Evolutionary conservation across 129 eudicot genomes (phyloP).

Genomic region (Deinandra increscens): DNA sequence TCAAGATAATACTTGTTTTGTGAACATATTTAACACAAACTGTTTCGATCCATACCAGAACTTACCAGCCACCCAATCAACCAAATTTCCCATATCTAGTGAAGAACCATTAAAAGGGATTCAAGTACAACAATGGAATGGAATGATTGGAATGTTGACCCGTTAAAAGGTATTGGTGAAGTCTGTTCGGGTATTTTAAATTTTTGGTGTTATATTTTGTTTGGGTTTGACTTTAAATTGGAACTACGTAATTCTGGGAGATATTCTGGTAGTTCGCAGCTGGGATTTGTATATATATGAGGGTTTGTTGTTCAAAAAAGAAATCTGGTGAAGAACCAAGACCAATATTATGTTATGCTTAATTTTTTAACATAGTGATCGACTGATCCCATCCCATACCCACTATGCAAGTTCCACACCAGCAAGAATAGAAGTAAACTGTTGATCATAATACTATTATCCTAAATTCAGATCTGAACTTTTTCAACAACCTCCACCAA

Average conservation of each 20-base stretch:
- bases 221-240: too few species aligned
- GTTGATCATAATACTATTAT: background rate
- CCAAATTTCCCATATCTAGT: background rate
- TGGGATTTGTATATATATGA: too few species aligned
- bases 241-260: too few species aligned
- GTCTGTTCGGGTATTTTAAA: too few species aligned
- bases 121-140: too few species aligned
- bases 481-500: background rate
- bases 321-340: constrained; percentile 1
- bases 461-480: background rate
- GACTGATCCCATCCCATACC: background rate
- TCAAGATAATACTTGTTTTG: background rate
- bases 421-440: constrained; percentile 14
- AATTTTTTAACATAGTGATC: background rate
- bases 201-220: too few species aligned
- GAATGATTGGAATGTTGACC: too few species aligned
- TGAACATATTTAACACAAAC: background rate
- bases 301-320: too few species aligned
- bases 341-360: background rate
- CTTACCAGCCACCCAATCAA: background rate
- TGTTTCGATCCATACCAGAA: background rate
- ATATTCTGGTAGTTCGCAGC: too few species aligned
- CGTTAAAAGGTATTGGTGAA: too few species aligned
- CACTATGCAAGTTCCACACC: background rate
- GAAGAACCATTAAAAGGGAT: too few species aligned